Evolutionary conservation across 371 early-diverging fungal species (phyloP), one percentile per base, ranked within the genome.

Genomic region (Funneliformis caledonium): DNA sequence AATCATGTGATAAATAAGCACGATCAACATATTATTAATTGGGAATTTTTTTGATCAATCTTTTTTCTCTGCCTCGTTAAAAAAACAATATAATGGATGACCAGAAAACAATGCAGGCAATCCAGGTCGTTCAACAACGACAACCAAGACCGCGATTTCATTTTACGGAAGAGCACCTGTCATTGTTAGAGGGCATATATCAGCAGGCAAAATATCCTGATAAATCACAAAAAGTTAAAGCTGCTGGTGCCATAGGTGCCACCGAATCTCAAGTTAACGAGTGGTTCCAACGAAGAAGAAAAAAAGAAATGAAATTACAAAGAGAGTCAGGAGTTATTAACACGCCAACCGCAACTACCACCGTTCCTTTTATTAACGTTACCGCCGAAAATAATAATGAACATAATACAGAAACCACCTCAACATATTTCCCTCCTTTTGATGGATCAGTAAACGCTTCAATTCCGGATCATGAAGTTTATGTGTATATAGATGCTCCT

Each of bases 211-310:
- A 33, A 14, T 77, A 62, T 62, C 77, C 77, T 16, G 77, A 77
- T 59, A 77, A 77, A 77, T 33, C 61, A 8, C 37, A 37, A 45
- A 77, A 77, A 22, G 10, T 37, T 26, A 33, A 62, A 43, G 37
- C 64, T 37, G 77, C 77, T 22, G 48, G 26, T 3, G 59, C 42
- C 11, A 45, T 77, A 33, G 77, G 65, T 31, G 65, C 59, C 10
- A 77, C 61, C 4, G 77, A 77, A 43, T 26, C 33, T 16, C 77
- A 77, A 61, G 77, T 77, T 5, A 73, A 73, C n/a, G 59, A 73
- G 16, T 73, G 74, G 74, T 73, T 73, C n/a, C 50, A 50, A 59
- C 50, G 74, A 42, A 73, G 74, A n/a, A 50, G 74, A 33, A 73
- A 59, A 37, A 73, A 73, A 56, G 74, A 73, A 50, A 37, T 43